phyloP scores from a whole-genome alignment of 2,329 filamentous ascomycete genomes.

The Pestalotiopsis sp. region DNA sequence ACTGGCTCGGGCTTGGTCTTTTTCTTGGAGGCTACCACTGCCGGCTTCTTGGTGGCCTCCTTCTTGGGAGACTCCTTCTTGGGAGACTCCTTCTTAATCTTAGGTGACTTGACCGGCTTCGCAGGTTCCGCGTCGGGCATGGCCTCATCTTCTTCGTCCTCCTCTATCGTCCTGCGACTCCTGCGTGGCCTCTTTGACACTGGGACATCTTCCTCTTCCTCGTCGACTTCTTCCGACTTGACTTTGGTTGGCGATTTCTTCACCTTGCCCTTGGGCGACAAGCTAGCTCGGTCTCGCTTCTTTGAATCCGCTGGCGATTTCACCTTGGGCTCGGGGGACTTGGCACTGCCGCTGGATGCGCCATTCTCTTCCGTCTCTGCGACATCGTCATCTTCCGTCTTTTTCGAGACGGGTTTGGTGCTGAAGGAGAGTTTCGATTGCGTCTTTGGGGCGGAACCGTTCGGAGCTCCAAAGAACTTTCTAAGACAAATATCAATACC shows the following conservation, averaged over 20 bases:
- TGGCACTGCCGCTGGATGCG: conserved; percentile 19
- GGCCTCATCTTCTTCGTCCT: conserved; percentile 50
- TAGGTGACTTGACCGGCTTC: conserved; percentile 32
- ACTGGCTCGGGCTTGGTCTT: conserved; percentile 24
- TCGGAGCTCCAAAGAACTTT: conserved; percentile 79
- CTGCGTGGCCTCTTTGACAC: conserved; percentile 43
- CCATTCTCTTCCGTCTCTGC: conserved; percentile 23
- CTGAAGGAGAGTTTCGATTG: conserved; percentile 82
- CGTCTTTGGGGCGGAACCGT: conserved; percentile 62
- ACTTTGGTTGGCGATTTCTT: conserved; percentile 31
- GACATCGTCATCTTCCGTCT: conserved; percentile 30
- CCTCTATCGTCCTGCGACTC: conserved; percentile 49
- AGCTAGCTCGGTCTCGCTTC: conserved; percentile 42
- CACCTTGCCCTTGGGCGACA: conserved; percentile 24
- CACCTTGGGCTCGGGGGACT: conserved; percentile 29
- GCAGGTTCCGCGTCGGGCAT: conserved; percentile 34
- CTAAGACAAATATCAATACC: conserved; percentile 47
- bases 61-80: conserved; percentile 27
- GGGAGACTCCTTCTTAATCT: conserved; percentile 25
- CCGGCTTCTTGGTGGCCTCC: conserved; percentile 19
- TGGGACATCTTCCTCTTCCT: conserved; percentile 33
- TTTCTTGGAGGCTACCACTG: conserved; percentile 22
- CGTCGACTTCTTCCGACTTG: conserved; percentile 31
- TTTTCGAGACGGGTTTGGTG: conserved; percentile 50
- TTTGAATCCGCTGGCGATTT: conserved; percentile 46